These are phyloP conservation scores for Silene latifolia DNA, from an alignment of 148 eudicot genomes.

Conservation along the genomic window DNA sequence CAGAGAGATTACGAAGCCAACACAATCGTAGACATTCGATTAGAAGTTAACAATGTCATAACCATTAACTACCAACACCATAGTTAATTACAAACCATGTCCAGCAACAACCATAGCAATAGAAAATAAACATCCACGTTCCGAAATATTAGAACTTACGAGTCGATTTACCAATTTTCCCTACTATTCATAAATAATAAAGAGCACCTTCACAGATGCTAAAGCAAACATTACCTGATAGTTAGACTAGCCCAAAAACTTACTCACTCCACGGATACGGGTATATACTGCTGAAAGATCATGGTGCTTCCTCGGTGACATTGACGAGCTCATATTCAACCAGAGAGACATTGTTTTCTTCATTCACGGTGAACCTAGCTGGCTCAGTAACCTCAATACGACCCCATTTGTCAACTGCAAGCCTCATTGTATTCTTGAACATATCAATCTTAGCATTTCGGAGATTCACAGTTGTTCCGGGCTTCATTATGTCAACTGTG, in stretches of 20 bases:
- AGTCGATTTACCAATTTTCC: slow-evolving; percentile 20
- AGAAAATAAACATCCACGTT: slow-evolving; percentile 14
- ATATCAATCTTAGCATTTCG: slow-evolving; percentile 44
- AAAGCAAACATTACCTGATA: slow-evolving; percentile 9
- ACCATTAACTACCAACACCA: not conserved
- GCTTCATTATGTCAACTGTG: slow-evolving; percentile 45
- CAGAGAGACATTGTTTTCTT: slow-evolving; percentile 41
- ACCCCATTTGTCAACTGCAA: slow-evolving; percentile 47
- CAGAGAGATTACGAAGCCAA: too few species aligned
- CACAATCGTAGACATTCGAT: not conserved
- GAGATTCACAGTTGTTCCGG: slow-evolving; percentile 34
- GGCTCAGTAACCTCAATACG: slow-evolving; percentile 43
- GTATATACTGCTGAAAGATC: slow-evolving; percentile 17
- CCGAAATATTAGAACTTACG: not conserved
- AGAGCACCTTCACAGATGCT: slow-evolving; percentile 4
- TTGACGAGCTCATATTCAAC: slow-evolving; percentile 46
- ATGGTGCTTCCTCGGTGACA: slow-evolving; percentile 22
- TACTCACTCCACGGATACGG: slow-evolving; percentile 5
- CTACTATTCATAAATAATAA: slow-evolving; percentile 7
- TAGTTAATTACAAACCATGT: slow-evolving; percentile 2
- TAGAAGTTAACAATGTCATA: not conserved
- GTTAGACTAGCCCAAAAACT: slow-evolving; percentile 27
- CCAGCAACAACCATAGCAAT: not conserved
- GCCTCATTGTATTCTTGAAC: slow-evolving; percentile 49
- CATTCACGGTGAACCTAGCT: slow-evolving; percentile 35